These are phyloP conservation scores for Corymbia citriodora DNA, from an alignment of 441 rosid genomes.

Conservation along the genomic window DNA sequence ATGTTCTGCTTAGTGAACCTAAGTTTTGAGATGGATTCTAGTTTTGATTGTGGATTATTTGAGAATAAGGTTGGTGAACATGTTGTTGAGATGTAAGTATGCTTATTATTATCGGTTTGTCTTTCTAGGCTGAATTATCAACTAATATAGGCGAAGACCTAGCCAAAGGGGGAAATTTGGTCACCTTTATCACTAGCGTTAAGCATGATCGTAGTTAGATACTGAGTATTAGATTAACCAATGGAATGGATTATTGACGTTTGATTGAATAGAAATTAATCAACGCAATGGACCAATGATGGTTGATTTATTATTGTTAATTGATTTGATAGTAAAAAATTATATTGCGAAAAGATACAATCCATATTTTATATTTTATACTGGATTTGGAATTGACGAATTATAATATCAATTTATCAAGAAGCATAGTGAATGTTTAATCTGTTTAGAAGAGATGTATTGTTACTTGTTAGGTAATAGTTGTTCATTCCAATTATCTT, in stretches of 20 bases:
- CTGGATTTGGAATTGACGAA: neutral
- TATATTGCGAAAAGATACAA: too few species aligned
- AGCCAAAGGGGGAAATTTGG: too few species aligned
- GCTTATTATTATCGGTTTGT: fast-evolving
- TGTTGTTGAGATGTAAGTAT: neutral
- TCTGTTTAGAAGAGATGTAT: too few species aligned
- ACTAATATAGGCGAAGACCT: neutral
- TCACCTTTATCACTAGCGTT: fast-evolving
- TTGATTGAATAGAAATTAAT: neutral
- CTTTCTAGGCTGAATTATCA: neutral
- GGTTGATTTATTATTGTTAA: too few species aligned
- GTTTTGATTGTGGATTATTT: neutral
- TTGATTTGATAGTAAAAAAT: neutral
- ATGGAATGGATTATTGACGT: neutral
- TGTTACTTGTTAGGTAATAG: fast-evolving
- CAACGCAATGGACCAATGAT: neutral
- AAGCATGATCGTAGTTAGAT: fast-evolving
- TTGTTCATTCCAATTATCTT: neutral
- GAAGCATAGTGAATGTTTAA: neutral
- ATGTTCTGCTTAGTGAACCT: neutral
- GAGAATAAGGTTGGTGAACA: neutral
- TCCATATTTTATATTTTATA: too few species aligned
- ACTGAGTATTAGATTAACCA: neutral
- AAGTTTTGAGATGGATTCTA: neutral
- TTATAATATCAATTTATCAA: too few species aligned